phyloP scores from a whole-genome alignment of 495 filamentous ascomycete genomes.

The Immersiella caudata region DNA sequence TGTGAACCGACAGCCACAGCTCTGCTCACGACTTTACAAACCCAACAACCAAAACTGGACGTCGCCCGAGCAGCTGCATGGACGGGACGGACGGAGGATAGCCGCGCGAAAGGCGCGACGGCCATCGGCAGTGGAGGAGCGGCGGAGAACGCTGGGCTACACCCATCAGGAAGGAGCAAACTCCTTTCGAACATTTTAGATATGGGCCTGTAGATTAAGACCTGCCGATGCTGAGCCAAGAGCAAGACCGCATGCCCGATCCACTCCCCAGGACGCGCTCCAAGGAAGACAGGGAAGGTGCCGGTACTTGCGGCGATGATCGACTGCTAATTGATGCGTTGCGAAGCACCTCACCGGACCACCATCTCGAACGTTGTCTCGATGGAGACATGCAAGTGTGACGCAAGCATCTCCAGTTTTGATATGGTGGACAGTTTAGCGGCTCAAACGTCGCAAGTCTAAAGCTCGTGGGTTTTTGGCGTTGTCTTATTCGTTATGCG shows the following conservation, averaged over 20 bases:
- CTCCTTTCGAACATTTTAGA: slow-evolving; percentile 39
- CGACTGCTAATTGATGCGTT: slow-evolving; percentile 15
- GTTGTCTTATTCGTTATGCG: slow-evolving; percentile 46
- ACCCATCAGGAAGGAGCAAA: slow-evolving; percentile 46
- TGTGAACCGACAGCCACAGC: slow-evolving; percentile 34
- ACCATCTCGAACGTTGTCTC: not conserved
- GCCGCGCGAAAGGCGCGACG: not conserved
- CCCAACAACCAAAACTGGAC: not conserved
- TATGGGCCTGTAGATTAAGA: slow-evolving; percentile 44
- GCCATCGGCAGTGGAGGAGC: slow-evolving; percentile 9
- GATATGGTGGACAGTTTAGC: slow-evolving; percentile 5
- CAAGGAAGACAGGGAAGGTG: slow-evolving; percentile 12
- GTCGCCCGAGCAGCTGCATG: not conserved
- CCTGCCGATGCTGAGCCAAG: slow-evolving; percentile 20
- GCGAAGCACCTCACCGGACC: not conserved
- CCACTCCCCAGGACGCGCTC: slow-evolving; percentile 3
- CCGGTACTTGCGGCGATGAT: slow-evolving; percentile 19
- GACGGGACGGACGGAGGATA: not conserved
- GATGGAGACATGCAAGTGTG: slow-evolving; percentile 20
- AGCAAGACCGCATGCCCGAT: slow-evolving; percentile 23
- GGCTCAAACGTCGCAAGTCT: slow-evolving; percentile 24
- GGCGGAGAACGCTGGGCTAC: slow-evolving; percentile 29
- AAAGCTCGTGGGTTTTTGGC: slow-evolving; percentile 45
- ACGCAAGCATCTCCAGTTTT: not conserved
- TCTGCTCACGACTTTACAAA: not conserved